Percentiles rank a stretch among this genome's conserved stretches.
These are phyloP conservation scores for Tephrocybe sp. DNA, from an alignment of 768 basidiomycete genomes.

Conservation along the genomic window DNA sequence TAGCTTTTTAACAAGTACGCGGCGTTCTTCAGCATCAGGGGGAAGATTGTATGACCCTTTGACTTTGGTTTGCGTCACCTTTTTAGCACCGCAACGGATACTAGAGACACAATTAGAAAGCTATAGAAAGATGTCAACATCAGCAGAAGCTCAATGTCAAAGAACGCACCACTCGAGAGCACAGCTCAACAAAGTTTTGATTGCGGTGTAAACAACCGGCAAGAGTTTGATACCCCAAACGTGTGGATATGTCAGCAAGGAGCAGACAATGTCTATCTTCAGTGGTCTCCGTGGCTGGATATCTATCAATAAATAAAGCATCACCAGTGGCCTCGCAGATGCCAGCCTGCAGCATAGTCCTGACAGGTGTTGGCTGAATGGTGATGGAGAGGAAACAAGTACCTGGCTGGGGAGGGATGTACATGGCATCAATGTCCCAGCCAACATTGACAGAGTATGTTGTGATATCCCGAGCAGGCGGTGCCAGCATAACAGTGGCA, in stretches of 20 bases:
- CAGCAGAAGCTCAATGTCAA: neutral
- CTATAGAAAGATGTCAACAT: neutral
- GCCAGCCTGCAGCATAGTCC: neutral
- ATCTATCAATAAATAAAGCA: neutral
- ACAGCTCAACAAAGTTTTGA: neutral
- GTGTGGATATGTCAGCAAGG: neutral
- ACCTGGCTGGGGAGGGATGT: neutral
- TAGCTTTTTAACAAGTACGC: no score
- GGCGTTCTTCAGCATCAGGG: no score
- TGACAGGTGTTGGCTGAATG: neutral
- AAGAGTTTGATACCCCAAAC: neutral
- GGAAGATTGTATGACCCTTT: no score
- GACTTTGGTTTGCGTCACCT: no score
- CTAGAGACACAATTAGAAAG: neutral
- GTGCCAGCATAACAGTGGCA: no score
- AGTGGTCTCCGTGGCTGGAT: neutral
- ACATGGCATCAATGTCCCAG: neutral
- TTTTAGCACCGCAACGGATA: neutral
- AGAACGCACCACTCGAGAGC: neutral
- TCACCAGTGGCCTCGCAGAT: constrained; percentile 1
- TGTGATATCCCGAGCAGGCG: no score
- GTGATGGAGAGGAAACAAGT: neutral
- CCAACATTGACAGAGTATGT: neutral
- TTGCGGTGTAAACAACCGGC: neutral
- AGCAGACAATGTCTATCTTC: neutral